Percentiles rank a stretch among this genome's conserved stretches.
phyloP scores from a whole-genome alignment of 768 basidiomycete species.

The Leucosporidium scottii region DNA sequence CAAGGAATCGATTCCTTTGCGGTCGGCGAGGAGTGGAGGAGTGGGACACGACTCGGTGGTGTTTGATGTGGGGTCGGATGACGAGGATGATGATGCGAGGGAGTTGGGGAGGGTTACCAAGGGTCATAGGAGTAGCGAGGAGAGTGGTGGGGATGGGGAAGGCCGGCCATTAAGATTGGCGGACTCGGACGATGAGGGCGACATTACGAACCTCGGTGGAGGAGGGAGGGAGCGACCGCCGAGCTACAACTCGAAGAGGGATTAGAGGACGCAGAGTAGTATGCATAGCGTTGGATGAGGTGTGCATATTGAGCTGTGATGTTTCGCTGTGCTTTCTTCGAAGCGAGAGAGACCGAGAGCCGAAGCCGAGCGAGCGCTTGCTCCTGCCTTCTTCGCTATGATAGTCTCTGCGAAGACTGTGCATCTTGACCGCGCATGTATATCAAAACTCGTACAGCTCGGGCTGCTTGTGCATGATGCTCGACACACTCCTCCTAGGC shows the following conservation, averaged over 20 bases:
- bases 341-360: no score
- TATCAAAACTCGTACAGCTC: constrained; percentile 42
- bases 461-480: constrained; percentile 2
- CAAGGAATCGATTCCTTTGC: not conserved
- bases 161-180: no score
- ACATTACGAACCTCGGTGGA: no score
- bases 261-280: not conserved
- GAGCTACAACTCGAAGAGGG: not conserved
- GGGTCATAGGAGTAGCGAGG: no score
- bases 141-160: no score
- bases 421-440: no score
- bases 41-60: not conserved
- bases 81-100: not conserved
- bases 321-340: not conserved
- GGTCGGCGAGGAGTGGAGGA: not conserved
- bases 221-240: not conserved
- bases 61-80: not conserved
- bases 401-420: no score
- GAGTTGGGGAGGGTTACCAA: no score
- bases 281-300: not conserved
- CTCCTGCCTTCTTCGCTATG: no score
- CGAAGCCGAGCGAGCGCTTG: no score
- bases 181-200: no score
- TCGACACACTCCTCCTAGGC: not conserved
- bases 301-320: not conserved